Percentiles rank a stretch among this genome's conserved stretches.
These are phyloP conservation scores for Taxawa tesnikishii DNA, from an alignment of 2,329 filamentous ascomycete genomes.

Conservation along the genomic window DNA sequence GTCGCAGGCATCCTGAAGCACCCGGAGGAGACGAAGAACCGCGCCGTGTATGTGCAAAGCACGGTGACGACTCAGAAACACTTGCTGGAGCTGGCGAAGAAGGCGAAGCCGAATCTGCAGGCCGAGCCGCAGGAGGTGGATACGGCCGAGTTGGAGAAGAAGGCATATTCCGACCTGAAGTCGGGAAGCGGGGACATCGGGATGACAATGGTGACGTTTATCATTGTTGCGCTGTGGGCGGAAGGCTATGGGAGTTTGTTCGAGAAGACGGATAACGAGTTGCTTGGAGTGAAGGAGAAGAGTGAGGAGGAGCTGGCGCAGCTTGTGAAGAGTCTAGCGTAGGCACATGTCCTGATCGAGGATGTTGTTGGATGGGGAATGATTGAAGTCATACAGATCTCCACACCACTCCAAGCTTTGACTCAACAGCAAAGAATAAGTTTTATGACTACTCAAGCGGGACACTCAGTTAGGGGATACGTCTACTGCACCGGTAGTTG, in stretches of 20 bases:
- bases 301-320: constrained; percentile 16
- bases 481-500: too few species aligned
- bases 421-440: too few species aligned
- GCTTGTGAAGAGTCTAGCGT: too few species aligned
- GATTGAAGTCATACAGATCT: too few species aligned
- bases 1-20: constrained; percentile 20
- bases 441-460: too few species aligned
- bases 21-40: constrained; percentile 22
- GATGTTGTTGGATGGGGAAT: too few species aligned
- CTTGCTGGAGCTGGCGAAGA: constrained; percentile 21
- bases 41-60: constrained; percentile 23
- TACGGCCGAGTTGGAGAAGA: constrained; percentile 17
- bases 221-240: constrained; percentile 16
- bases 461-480: too few species aligned
- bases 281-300: constrained; percentile 21
- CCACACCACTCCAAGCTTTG: background rate
- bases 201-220: constrained; percentile 16
- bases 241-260: constrained; percentile 20
- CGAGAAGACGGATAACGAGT: constrained; percentile 21
- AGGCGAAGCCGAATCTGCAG: constrained; percentile 9
- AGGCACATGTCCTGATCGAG: too few species aligned
- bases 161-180: constrained; percentile 17
- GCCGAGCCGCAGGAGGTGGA: constrained; percentile 7
- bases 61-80: constrained; percentile 23
- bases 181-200: constrained; percentile 10